Percentiles rank a stretch among this genome's conserved stretches.
Evolutionary conservation across 1,139 yeast genomes (phyloP).

Genomic region (Pneumocystis canis): DNA sequence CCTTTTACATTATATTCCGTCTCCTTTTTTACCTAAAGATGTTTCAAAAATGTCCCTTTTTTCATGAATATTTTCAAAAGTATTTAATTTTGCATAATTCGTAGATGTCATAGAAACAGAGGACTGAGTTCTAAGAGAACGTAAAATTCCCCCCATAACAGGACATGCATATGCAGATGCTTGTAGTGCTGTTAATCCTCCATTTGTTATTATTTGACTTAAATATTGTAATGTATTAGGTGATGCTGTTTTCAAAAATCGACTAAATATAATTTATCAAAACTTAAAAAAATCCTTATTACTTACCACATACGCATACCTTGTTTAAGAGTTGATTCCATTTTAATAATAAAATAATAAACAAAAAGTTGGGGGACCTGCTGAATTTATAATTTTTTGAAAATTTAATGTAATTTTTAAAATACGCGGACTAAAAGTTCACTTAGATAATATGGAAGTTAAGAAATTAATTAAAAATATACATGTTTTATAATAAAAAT

Average conservation of each 20-base stretch:
- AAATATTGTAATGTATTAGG: conserved; percentile 46
- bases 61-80: conserved; percentile 19
- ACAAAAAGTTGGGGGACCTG: background rate
- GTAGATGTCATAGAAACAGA: conserved; percentile 48
- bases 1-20: background rate
- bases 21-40: conserved; percentile 15
- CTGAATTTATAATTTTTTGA: background rate
- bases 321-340: conserved; percentile 71
- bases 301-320: conserved; percentile 45
- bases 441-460: too few species aligned
- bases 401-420: background rate
- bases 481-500: too few species aligned
- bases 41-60: conserved; percentile 19
- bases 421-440: too few species aligned
- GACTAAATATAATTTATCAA: conserved; percentile 30
- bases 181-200: conserved; percentile 32
- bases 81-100: conserved; percentile 20
- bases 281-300: background rate
- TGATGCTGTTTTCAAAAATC: conserved; percentile 56
- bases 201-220: conserved; percentile 26
- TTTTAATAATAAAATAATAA: conserved; percentile 19
- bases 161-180: conserved; percentile 68
- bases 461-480: too few species aligned
- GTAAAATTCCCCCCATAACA: conserved; percentile 69
- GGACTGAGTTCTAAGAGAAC: conserved; percentile 23